Percentiles rank a stretch among this genome's conserved stretches.
Conservation (phyloP, 2,329 filamentous ascomycete genomes). For the Cladosporium sp. region DNA sequence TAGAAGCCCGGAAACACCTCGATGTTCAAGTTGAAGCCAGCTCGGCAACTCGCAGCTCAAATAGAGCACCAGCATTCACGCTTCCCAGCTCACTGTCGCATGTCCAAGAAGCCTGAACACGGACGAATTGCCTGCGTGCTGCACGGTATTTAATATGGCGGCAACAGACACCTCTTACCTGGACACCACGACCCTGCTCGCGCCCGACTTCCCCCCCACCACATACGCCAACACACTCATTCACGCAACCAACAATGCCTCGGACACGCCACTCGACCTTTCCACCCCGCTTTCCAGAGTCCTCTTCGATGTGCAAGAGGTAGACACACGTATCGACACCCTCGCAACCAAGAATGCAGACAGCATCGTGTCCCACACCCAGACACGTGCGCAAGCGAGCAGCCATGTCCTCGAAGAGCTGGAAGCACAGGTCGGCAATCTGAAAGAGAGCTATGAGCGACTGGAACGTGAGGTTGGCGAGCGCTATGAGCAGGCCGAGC, state of each 20-base stretch:
- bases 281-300: constrained; percentile 90
- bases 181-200: constrained; percentile 88
- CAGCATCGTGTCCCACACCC: constrained; percentile 74
- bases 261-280: constrained; percentile 84
- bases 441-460: constrained; percentile 81
- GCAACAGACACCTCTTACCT: constrained; percentile 57
- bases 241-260: constrained; percentile 84
- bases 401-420: constrained; percentile 69
- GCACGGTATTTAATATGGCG: not conserved
- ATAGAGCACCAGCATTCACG: not conserved
- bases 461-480: constrained; percentile 81
- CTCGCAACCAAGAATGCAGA: constrained; percentile 81
- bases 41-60: not conserved
- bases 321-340: constrained; percentile 90
- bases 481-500: constrained; percentile 80
- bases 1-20: not conserved
- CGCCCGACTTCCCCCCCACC: constrained; percentile 74
- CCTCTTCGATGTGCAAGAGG: constrained; percentile 93
- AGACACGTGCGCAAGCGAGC: constrained; percentile 68
- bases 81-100: too few species aligned
- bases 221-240: constrained; percentile 86
- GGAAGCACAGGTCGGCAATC: constrained; percentile 70
- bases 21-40: not conserved
- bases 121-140: not conserved
- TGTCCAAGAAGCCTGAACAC: not conserved